A percentile compares a stretch with the other conserved stretches of the same genome.
These are phyloP conservation scores for Gryganskiella cystojenkinii DNA, from an alignment of 192 early-diverging fungal genomes.

Conservation along the genomic window DNA sequence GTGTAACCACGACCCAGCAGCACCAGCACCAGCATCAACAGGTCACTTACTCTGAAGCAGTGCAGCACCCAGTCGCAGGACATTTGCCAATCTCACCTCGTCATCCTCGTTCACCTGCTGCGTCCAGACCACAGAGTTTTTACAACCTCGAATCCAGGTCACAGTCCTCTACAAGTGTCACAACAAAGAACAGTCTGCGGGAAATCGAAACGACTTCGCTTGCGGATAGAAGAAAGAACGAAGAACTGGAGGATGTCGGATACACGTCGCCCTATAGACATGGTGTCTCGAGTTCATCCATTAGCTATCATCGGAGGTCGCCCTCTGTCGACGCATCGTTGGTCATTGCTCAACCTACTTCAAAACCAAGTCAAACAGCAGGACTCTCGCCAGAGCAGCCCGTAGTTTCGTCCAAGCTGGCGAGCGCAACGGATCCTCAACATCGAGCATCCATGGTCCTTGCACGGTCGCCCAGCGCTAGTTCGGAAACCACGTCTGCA, in stretches of 20 bases:
- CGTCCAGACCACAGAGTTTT: slow-evolving; percentile 9
- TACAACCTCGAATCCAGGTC: background rate
- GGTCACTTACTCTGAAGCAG: slow-evolving; percentile 31
- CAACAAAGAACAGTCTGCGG: slow-evolving; percentile 8
- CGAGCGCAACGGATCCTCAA: no score
- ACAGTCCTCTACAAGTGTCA: background rate
- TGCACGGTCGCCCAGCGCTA: no score
- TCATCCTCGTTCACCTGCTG: slow-evolving; percentile 7
- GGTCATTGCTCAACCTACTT: background rate
- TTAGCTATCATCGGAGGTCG: slow-evolving; percentile 42
- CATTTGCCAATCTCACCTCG: slow-evolving; percentile 29
- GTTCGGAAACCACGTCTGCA: no score
- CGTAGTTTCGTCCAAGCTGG: no score
- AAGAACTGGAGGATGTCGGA: slow-evolving; percentile 31
- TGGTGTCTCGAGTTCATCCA: slow-evolving; percentile 48
- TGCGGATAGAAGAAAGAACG: slow-evolving; percentile 8
- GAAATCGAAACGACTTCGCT: slow-evolving; percentile 15
- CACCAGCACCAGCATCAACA: slow-evolving; percentile 2
- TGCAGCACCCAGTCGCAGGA: slow-evolving; percentile 9
- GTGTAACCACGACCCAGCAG: no score
- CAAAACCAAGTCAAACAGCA: slow-evolving; percentile 1
- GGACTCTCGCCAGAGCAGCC: background rate
- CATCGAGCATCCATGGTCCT: no score
- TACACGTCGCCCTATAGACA: slow-evolving; percentile 51
- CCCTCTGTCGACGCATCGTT: slow-evolving; percentile 32